phyloP scores from a whole-genome alignment of 208 protist species.

The Leptomonas seymouri region DNA sequence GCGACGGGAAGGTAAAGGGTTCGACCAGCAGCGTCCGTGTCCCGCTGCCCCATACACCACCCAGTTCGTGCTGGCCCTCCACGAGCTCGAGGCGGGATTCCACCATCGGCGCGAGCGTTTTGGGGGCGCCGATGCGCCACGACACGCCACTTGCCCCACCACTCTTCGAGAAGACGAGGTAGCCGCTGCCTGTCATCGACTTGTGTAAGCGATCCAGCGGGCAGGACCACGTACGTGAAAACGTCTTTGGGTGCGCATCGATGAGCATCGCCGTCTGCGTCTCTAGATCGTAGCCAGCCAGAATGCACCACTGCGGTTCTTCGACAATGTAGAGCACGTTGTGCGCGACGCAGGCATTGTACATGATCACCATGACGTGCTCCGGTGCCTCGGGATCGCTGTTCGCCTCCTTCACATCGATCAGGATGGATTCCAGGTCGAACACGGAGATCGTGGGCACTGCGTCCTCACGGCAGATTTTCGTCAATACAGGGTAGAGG shows the following conservation, averaged over 20 bases:
- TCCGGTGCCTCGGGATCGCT: slow-evolving; percentile 66
- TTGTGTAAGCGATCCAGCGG: slow-evolving; percentile 87
- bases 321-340: slow-evolving; percentile 85
- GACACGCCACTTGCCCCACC: slow-evolving; percentile 11
- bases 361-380: slow-evolving; percentile 90
- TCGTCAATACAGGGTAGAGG: slow-evolving; percentile 85
- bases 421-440: slow-evolving; percentile 84
- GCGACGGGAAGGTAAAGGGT: slow-evolving; percentile 59
- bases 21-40: slow-evolving; percentile 25
- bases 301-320: slow-evolving; percentile 81
- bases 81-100: slow-evolving; percentile 67
- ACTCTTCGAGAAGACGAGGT: slow-evolving; percentile 83
- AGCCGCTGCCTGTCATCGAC: slow-evolving; percentile 86
- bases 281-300: slow-evolving; percentile 88
- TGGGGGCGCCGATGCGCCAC: slow-evolving; percentile 58
- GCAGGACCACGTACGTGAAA: slow-evolving; percentile 83
- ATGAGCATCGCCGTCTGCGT: slow-evolving; percentile 83
- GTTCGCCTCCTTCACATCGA: slow-evolving; percentile 78
- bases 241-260: slow-evolving; percentile 86
- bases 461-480: slow-evolving; percentile 85
- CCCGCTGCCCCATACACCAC: slow-evolving; percentile 16
- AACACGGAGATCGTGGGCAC: slow-evolving; percentile 91
- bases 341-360: slow-evolving; percentile 88
- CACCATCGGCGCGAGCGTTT: slow-evolving; percentile 57
- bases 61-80: slow-evolving; percentile 49